Conservation (phyloP, 2,329 filamentous ascomycete species). For the Lasiodiplodia sp. region DNA sequence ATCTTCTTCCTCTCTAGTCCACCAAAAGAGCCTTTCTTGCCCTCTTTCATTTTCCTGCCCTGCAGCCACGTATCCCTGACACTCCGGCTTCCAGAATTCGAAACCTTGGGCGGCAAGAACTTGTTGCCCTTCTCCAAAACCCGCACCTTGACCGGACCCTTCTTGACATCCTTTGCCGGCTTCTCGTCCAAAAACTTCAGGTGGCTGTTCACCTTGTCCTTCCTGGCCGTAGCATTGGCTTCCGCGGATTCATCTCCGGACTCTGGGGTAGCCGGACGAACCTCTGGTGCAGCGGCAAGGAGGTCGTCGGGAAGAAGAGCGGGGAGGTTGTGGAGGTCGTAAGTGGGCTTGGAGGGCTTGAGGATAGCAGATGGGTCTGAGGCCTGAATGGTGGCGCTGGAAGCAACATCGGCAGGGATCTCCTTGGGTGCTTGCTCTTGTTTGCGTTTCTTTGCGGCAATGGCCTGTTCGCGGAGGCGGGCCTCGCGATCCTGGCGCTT, state of each 20-base stretch:
- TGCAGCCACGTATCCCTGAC: conserved; percentile 52
- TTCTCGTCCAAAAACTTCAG: conserved; percentile 57
- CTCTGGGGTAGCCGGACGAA: conserved; percentile 55
- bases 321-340: conserved; percentile 51
- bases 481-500: conserved; percentile 42
- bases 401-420: conserved; percentile 30
- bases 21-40: conserved; percentile 17
- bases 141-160: conserved; percentile 57
- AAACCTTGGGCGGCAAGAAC: conserved; percentile 55
- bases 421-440: conserved; percentile 42
- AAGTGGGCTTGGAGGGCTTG: conserved; percentile 26
- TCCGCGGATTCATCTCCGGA: conserved; percentile 41
- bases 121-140: conserved; percentile 54
- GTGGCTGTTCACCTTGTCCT: conserved; percentile 57
- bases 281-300: conserved; percentile 54
- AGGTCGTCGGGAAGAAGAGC: conserved; percentile 60
- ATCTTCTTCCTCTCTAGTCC: conserved; percentile 41
- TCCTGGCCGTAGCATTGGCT: conserved; percentile 42
- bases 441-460: conserved; percentile 33
- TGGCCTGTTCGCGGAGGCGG: conserved; percentile 37
- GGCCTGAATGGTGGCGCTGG: conserved; percentile 26
- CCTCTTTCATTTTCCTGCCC: conserved; percentile 46
- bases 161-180: conserved; percentile 58
- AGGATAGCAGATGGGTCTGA: conserved; percentile 19
- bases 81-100: conserved; percentile 45